Evolutionary conservation across 208 protist genomes (phyloP), one percentile per base, ranked within the genome.

Genomic region (Dictyostelium gargantuum): DNA sequence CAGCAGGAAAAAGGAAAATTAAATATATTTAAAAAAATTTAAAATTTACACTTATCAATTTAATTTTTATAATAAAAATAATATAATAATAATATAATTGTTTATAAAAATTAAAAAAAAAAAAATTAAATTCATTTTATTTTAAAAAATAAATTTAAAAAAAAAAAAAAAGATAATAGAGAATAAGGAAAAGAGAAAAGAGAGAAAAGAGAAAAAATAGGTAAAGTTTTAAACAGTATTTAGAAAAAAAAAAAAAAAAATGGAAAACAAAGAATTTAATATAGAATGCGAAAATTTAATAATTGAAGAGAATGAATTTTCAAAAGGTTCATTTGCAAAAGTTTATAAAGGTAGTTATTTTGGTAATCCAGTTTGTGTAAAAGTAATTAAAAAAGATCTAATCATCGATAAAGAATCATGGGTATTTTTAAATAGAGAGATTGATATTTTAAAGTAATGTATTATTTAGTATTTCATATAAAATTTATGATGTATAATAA

Each of bases 331-430:
- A 48, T 89, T 89, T 68, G 76, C 82, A 26, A 89, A 79, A 42
- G 82, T 89, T 48, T 89, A 89, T 79, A 89, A 89, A 79, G 82
- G 82, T 70, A 66, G 70, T 32, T 89, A 79, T 68, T 68, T n/a
- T 46, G 50, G 54, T 23, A 75, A 74, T 46, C 35, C 82, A 44
- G 82, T 89, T 38, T 89, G 82, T 89, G 82, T 89, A 21, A 89
- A 89, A 68, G 82, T 89, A 21, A 79, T 89, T 9, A 89, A 68
- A 74, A 89, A 89, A 79, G 82, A 89, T 52, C 1, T 26, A 17
- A 29, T 79, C 2, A 52, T 89, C 6, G 82, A 89, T 79, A 74
- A 56, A 42, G 82, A 89, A 21, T 11, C 75, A 21, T 48, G 63
- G 32, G 32, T 40, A 42, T 89, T 89, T 66, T 48, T 89, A 52